Evolutionary conservation across 805 yeast genomes (phyloP).

Genomic region (Kodamaea kakaduensis): DNA sequence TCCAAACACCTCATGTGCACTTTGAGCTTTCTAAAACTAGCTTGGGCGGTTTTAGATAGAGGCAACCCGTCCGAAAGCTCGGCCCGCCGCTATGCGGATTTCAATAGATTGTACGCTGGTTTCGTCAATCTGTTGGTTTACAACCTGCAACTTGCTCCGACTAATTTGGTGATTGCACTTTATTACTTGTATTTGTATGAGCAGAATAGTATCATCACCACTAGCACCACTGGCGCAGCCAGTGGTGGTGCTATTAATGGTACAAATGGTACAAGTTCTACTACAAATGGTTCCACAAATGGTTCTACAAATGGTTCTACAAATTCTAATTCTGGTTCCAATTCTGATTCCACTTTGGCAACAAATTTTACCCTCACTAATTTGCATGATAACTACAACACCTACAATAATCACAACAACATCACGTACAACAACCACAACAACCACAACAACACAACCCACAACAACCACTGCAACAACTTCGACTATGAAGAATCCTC

Average conservation of each 20-base stretch:
- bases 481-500: slow-evolving; percentile 11
- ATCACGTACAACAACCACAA: too few species aligned
- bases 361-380: too few species aligned
- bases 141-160: slow-evolving; percentile 20
- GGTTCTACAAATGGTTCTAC: too few species aligned
- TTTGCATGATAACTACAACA: slow-evolving; percentile 1
- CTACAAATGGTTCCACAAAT: too few species aligned
- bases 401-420: too few species aligned
- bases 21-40: slow-evolving; percentile 11
- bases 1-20: slow-evolving; percentile 3
- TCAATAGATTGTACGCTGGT: slow-evolving; percentile 11
- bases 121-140: slow-evolving; percentile 16
- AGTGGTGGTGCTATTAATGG: too few species aligned
- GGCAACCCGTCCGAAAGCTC: not conserved
- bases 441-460: too few species aligned
- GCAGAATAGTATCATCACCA: slow-evolving; percentile 10
- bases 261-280: too few species aligned
- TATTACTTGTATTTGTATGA: slow-evolving; percentile 23
- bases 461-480: too few species aligned
- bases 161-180: slow-evolving; percentile 23
- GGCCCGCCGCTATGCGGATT: slow-evolving; percentile 9
- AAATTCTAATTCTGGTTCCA: too few species aligned
- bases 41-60: slow-evolving; percentile 12
- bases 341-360: too few species aligned
- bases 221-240: not conserved